Evolutionary conservation across 2,329 filamentous ascomycete genomes (phyloP).

Genomic region (Cladophialophora chaetospira): DNA sequence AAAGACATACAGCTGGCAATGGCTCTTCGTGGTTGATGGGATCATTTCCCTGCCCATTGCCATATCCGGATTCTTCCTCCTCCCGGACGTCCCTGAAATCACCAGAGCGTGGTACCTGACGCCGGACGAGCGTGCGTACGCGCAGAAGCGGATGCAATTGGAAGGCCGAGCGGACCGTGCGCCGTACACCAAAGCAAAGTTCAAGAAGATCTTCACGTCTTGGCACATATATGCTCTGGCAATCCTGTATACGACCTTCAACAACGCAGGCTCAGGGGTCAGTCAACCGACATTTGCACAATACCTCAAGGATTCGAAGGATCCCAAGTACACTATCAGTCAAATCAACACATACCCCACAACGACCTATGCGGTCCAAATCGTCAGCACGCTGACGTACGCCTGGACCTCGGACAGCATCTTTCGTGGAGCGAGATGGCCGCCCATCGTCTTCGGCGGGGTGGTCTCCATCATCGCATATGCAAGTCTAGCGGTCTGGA

Average conservation of each 20-base stretch:
- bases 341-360: slow-evolving; percentile 60
- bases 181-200: slow-evolving; percentile 54
- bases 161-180: slow-evolving; percentile 50
- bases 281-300: slow-evolving; percentile 59
- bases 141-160: slow-evolving; percentile 53
- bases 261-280: slow-evolving; percentile 55
- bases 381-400: slow-evolving; percentile 63
- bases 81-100: slow-evolving; percentile 46
- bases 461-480: slow-evolving; percentile 48
- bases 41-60: slow-evolving; percentile 48
- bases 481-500: slow-evolving; percentile 51
- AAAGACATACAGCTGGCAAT: slow-evolving; percentile 46
- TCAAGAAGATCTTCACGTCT: slow-evolving; percentile 62
- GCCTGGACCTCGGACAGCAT: slow-evolving; percentile 67
- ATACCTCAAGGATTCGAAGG: slow-evolving; percentile 46
- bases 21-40: slow-evolving; percentile 44
- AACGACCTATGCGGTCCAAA: slow-evolving; percentile 57
- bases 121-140: slow-evolving; percentile 46
- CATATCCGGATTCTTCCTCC: slow-evolving; percentile 48
- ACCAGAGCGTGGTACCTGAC: slow-evolving; percentile 53
- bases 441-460: slow-evolving; percentile 61
- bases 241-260: slow-evolving; percentile 64
- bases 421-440: slow-evolving; percentile 63
- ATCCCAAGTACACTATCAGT: slow-evolving; percentile 49
- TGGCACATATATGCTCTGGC: slow-evolving; percentile 67